phyloP scores from a whole-genome alignment of 2,329 filamentous ascomycete species.

The Botryotinia calthae region DNA sequence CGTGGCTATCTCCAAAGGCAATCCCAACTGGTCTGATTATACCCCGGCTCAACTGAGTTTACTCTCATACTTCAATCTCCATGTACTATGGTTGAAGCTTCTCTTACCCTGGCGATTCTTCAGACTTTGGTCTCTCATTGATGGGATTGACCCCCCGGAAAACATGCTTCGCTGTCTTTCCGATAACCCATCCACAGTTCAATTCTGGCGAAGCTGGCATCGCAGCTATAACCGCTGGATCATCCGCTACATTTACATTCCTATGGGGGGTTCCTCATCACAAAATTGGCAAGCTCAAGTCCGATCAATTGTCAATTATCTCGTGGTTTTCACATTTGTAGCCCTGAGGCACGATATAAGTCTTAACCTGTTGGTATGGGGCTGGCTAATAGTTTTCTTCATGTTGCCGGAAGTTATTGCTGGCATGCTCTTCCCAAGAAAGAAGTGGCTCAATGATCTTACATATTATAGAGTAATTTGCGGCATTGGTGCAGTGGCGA shows the following conservation, averaged over 20 bases:
- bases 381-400: slow-evolving; percentile 93
- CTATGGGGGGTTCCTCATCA: slow-evolving; percentile 70
- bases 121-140: slow-evolving; percentile 88
- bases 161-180: slow-evolving; percentile 98
- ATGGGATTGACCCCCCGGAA: slow-evolving; percentile 91
- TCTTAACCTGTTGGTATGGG: slow-evolving; percentile 87
- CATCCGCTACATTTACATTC: slow-evolving; percentile 89
- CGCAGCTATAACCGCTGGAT: slow-evolving; percentile 93
- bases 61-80: slow-evolving; percentile 92
- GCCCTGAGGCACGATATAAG: slow-evolving; percentile 98
- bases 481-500: slow-evolving; percentile 75
- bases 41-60: slow-evolving; percentile 84
- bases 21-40: slow-evolving; percentile 78
- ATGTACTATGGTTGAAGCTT: slow-evolving; percentile 97
- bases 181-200: slow-evolving; percentile 86
- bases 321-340: slow-evolving; percentile 91
- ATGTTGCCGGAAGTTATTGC: slow-evolving; percentile 84
- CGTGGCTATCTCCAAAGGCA: slow-evolving; percentile 81
- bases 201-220: slow-evolving; percentile 97
- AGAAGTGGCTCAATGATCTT: slow-evolving; percentile 65
- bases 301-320: slow-evolving; percentile 69
- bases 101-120: slow-evolving; percentile 98
- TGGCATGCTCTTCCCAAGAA: slow-evolving; percentile 65
- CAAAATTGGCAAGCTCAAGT: slow-evolving; percentile 47
- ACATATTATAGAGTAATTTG: slow-evolving; percentile 77